Base-by-base conservation (phyloP, 129 eudicot genomes). In the Sambucus nigra region DNA sequence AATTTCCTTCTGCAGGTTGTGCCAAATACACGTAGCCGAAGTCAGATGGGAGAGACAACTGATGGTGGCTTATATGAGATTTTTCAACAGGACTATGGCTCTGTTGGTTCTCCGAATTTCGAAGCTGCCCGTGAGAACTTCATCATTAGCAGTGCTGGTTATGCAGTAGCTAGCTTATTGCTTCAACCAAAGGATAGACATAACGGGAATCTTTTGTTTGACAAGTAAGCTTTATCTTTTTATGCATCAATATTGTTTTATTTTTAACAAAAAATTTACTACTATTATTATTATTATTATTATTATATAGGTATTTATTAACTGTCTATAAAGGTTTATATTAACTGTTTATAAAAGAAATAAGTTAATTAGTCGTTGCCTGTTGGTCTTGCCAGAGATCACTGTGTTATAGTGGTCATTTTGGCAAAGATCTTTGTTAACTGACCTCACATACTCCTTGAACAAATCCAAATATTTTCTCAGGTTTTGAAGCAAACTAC, bases 101-200 rank as follows among this genome's bases (percentile, higher is more conserved):
- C 99, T 31, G 94, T 92, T 26, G 99, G 99, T 22, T 76, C 99
- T 29, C 84, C 96, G 17, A 80, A 50, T 61, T 92, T 92, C 71
- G 99, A 92, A 76, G 82, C 99, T 74, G 99, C 99, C 33, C 87
- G 99, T 16, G 87, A 80, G 52, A 92, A 92, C 59, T 92, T 92
- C 67, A 83, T 92, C 44, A 66, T 80, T 54, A 92, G 99, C 68
- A 86, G 99, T 75, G 99, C 99, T 53, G 99, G 99, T 42, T 92
- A 92, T 71, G 99, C 99, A 58, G 99, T 92, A 70, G 99, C 99
- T 47, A 86, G 99, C 66, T 76, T 92, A 45, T 67, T 92, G 72
- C 99, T 92, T 69, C 99, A 92, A 63, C 99, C 99, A 21, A 92
- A 92, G 73, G 99, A 92, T 71, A 80, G 99, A 73, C 99, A 92